Conservation (phyloP, 768 basidiomycete species). For the Antrodiella citrinella region DNA sequence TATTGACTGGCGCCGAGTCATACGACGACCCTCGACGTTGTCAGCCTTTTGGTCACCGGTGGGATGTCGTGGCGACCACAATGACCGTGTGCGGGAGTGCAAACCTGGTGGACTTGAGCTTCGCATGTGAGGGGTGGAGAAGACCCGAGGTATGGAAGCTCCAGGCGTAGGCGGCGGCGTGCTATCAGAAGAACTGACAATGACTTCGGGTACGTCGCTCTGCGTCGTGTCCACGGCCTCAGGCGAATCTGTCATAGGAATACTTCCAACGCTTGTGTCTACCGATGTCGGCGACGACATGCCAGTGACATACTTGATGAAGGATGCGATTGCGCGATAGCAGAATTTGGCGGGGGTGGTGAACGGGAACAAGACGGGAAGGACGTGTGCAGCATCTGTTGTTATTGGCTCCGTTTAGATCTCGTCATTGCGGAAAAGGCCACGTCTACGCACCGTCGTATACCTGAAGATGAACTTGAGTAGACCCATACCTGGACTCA, state of each 20-base stretch:
- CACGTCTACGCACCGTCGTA: conserved; percentile 71
- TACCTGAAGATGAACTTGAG: conserved; percentile 85
- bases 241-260: conserved; percentile 12
- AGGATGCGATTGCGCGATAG: conserved; percentile 68
- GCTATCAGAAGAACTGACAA: background rate
- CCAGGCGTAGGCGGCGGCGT: too few relatives aligned
- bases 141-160: background rate
- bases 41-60: too few relatives aligned
- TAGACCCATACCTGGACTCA: conserved; percentile 46
- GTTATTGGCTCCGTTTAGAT: background rate
- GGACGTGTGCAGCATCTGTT: conserved; percentile 61
- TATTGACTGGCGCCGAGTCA: conserved; percentile 2
- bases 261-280: conserved; percentile 1
- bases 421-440: conserved; percentile 14
- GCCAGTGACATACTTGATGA: conserved; percentile 59
- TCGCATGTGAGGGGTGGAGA: background rate
- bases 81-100: too few relatives aligned
- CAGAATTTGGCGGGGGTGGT: conserved; percentile 76
- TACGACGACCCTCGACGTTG: background rate
- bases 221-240: conserved; percentile 5
- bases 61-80: too few relatives aligned
- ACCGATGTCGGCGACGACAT: conserved; percentile 20
- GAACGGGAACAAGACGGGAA: conserved; percentile 69
- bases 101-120: background rate
- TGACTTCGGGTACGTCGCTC: background rate